phyloP scores from a whole-genome alignment of 179 eudicot genomes.

The Dionaea muscipula region DNA sequence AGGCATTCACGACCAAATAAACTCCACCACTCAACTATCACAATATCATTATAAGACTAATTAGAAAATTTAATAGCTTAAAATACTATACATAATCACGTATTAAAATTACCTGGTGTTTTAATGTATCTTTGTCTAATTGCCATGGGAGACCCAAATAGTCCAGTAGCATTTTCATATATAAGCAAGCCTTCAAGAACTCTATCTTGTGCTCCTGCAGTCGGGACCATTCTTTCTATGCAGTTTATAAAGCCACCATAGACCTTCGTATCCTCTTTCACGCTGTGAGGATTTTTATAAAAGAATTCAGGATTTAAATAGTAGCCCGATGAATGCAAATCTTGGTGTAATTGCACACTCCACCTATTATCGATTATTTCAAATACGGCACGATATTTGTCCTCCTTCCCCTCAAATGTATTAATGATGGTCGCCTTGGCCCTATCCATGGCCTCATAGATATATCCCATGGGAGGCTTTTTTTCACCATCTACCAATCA shows the following conservation, averaged over 20 bases:
- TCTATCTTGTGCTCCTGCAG: neutral
- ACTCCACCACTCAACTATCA: neutral
- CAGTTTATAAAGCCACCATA: conserved; percentile 2
- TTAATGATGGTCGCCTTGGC: conserved; percentile 12
- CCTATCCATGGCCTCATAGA: conserved; percentile 11
- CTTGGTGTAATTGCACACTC: conserved; percentile 6
- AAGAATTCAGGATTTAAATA: conserved; percentile 6
- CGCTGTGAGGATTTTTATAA: neutral
- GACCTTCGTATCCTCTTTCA: neutral
- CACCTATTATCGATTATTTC: conserved; percentile 8
- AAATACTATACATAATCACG: too few relatives aligned
- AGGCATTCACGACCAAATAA: neutral
- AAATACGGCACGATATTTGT: neutral
- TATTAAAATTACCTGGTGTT: too few relatives aligned
- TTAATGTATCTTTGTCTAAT: too few relatives aligned
- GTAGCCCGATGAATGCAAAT: conserved; percentile 9
- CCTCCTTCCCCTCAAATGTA: neutral
- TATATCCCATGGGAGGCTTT: conserved; percentile 5
- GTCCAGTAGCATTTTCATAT: neutral
- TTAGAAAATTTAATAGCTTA: too few relatives aligned
- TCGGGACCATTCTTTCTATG: conserved; percentile 4
- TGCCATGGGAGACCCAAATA: neutral
- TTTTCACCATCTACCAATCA: conserved; percentile 12
- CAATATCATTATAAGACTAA: too few relatives aligned
- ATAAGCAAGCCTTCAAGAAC: neutral